Conservation (phyloP, 805 yeast genomes). For the Scheffersomyces stipitis region DNA sequence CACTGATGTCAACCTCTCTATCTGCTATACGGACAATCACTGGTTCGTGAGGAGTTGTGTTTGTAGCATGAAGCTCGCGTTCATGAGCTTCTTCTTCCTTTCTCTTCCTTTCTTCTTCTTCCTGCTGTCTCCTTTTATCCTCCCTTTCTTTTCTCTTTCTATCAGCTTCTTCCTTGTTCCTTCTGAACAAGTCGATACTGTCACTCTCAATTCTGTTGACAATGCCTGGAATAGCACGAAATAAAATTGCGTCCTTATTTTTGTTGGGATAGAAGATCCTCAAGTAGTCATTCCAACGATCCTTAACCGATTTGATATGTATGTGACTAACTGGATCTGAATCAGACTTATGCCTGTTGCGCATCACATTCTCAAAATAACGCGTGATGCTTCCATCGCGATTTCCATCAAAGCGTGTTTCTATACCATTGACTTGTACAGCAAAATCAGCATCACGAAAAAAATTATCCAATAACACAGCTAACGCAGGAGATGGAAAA, state of each 20-base stretch:
- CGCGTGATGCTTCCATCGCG: conserved; percentile 2
- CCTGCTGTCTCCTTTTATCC: conserved; percentile 26
- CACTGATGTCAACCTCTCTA: conserved; percentile 77
- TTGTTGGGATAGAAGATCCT: conserved; percentile 48
- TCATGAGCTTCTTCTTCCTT: conserved; percentile 28
- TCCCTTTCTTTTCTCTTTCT: conserved; percentile 24
- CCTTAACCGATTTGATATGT: conserved; percentile 50
- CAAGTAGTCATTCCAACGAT: conserved; percentile 67
- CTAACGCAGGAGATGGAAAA: conserved; percentile 4
- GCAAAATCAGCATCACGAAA: conserved; percentile 17
- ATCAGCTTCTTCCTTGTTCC: conserved; percentile 29
- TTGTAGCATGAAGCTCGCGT: conserved; percentile 8
- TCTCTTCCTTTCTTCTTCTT: conserved; percentile 29
- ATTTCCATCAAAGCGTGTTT: conserved; percentile 5
- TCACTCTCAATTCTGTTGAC: conserved; percentile 49
- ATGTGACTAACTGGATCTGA: conserved; percentile 17
- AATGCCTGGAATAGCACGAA: conserved; percentile 30
- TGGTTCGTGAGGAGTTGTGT: conserved; percentile 40
- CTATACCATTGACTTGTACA: conserved; percentile 17
- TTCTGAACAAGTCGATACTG: conserved; percentile 40
- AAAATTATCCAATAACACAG: conserved; percentile 8
- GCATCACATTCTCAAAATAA: conserved; percentile 9
- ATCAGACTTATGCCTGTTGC: conserved; percentile 4
- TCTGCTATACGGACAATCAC: conserved; percentile 74
- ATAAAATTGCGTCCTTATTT: conserved; percentile 21